A percentile compares a stretch with the other conserved stretches of the same genome.
Evolutionary conservation across 2,329 filamentous ascomycete species (phyloP).

Genomic region (Xylaria sp.): DNA sequence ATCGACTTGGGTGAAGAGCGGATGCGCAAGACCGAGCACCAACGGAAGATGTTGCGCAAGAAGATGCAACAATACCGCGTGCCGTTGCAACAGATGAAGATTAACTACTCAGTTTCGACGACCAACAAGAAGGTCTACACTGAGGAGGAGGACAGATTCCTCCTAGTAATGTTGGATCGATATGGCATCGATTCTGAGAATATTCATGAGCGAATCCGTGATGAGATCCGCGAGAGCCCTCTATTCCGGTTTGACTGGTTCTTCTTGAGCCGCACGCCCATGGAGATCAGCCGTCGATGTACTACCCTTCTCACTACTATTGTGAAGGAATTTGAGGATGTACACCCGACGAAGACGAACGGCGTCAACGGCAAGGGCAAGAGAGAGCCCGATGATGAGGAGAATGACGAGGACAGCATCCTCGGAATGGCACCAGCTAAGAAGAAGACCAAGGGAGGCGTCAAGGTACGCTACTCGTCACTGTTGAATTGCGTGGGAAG

Average conservation of each 20-base stretch:
- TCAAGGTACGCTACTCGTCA: conserved; percentile 66
- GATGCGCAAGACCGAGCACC: conserved; percentile 83
- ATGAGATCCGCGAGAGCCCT: conserved; percentile 92
- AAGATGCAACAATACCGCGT: conserved; percentile 98
- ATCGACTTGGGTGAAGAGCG: conserved; percentile 95
- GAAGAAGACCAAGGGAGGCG: conserved; percentile 89
- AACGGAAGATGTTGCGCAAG: conserved; percentile 89
- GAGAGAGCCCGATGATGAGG: conserved; percentile 76
- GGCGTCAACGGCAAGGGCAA: conserved; percentile 71
- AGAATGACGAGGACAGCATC: conserved; percentile 81
- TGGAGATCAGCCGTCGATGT: conserved; percentile 89
- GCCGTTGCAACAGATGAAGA: conserved; percentile 94
- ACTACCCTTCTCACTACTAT: conserved; percentile 94
- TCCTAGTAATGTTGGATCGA: conserved; percentile 90
- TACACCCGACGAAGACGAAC: conserved; percentile 55
- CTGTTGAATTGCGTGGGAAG: neutral
- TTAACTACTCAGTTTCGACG: conserved; percentile 98
- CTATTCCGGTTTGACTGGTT: conserved; percentile 99
- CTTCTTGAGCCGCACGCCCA: conserved; percentile 90
- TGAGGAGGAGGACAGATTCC: conserved; percentile 94
- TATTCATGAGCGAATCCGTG: conserved; percentile 92
- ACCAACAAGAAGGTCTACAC: conserved; percentile 99
- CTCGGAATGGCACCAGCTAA: conserved; percentile 83
- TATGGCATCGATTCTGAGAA: conserved; percentile 89
- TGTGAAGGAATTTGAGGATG: conserved; percentile 87